Evolutionary conservation across 2,329 filamentous ascomycete species (phyloP), one percentile per base, ranked within the genome.

Genomic region (Thielaviopsis populi): DNA sequence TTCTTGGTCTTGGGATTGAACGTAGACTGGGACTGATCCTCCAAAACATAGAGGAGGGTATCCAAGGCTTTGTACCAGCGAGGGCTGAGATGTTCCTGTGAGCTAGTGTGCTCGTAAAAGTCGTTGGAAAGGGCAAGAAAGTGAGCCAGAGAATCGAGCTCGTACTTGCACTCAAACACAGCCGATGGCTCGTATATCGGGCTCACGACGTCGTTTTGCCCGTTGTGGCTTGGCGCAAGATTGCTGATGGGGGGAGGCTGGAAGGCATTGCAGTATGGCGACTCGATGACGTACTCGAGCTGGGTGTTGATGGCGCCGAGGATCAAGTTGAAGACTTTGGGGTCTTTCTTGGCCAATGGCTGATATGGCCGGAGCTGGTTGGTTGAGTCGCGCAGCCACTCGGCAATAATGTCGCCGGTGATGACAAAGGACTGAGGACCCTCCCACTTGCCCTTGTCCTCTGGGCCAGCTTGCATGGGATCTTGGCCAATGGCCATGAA

Each of bases 121-220:
- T 96, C 85, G 70, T 96, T 96, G 19, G 81, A 83, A 1, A 99
- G 76, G 0, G 88, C 84, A 5, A 99, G 80, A 73, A 99, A 99
- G 71, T 95, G 87, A 0, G 91, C 94, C 0, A 99, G 79, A 8
- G 91, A 96, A 75, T 99, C 94, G 24, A 99, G 84, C 76, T 99
- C 94, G 74, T 97, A 99, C 75, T 99, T 99, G 82, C 94, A 99
- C 75, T 99, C 94, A 68, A 96, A 99, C 2, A 99, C 94, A 59
- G 85, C 82, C 0, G 80, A 83, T 0, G 87, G 87, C 70, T 97
- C 91, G 71, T 95, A 97, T 0, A 80, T 79, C 0, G 94, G 94
- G 69, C 96, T 90, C 0, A 99, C 94, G 8, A 72, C 75, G 71
- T 99, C 94, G 22, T 86, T 82, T 72, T 96, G 89, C 2, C 89